phyloP scores from a whole-genome alignment of 169 alveolate genomes.

The Cryptosporidium sp. region DNA sequence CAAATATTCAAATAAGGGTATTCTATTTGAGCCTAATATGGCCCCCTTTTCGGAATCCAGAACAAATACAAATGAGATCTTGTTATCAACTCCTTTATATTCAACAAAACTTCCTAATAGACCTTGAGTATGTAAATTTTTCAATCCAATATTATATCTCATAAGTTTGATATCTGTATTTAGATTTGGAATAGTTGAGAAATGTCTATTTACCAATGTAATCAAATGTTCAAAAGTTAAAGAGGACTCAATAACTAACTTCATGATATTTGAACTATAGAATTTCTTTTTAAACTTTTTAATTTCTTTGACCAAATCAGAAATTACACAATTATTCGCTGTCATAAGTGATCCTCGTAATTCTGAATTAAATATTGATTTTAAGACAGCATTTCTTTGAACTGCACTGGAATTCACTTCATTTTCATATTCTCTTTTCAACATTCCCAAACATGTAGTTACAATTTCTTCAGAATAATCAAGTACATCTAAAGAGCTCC shows the following conservation, averaged over 20 bases:
- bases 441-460: background rate
- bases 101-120: background rate
- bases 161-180: background rate
- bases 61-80: slow-evolving; percentile 35
- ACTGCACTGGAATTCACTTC: background rate
- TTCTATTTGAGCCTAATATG: slow-evolving; percentile 9
- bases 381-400: slow-evolving; percentile 4
- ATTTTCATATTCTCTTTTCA: slow-evolving; percentile 13
- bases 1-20: slow-evolving; percentile 36
- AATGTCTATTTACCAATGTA: slow-evolving; percentile 8
- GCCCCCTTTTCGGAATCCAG: slow-evolving; percentile 11
- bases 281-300: slow-evolving; percentile 6
- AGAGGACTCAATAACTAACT: slow-evolving; percentile 23
- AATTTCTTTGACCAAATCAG: background rate
- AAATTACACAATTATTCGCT: background rate
- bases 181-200: slow-evolving; percentile 1
- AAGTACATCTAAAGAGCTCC: background rate
- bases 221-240: background rate
- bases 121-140: background rate
- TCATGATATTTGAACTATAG: slow-evolving; percentile 14
- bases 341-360: background rate
- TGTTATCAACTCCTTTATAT: background rate
- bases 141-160: background rate
- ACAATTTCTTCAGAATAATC: slow-evolving; percentile 9
- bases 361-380: slow-evolving; percentile 3